Base-by-base conservation (phyloP, 306 rosid species). In the Calophaca sinica region DNA sequence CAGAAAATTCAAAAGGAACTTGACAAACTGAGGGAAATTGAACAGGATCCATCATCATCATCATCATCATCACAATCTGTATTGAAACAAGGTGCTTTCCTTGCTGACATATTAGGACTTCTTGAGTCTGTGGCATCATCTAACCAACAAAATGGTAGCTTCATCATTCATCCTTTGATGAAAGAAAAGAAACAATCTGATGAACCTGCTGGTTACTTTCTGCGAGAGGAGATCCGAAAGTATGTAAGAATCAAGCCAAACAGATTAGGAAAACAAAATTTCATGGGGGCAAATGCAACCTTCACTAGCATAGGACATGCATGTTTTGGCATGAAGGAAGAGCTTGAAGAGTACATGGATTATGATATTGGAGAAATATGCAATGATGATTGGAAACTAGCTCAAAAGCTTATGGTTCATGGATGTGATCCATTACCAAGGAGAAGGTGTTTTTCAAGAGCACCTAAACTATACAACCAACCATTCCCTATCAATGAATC, bases 361-460 rank as follows among this genome's bases (percentile, higher is more conserved):
- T 91, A 91, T 54, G 97, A 91, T 65, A 70, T 89, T 31, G 97
- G 89, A 0, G 96, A 91, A 55, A 72, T 91, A 64, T 91, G 96
- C 81, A 87, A 91, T 2, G 96, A 91, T 68, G 97, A 91, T 66
- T 89, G 97, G 96, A 86, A 80, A 61, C 83, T 87, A 46, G 97
- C 90, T 73, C 97, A 91, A 45, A 87, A 69, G 80, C 88, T 91
- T 0, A 91, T 89, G 94, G 88, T 91, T 83, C 97, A 89, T 59
- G 97, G 94, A 9, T 91, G 97, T 3, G 97, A 91, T 75, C 94
- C 94, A 42, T 75, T 91, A 49, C 97, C 97, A 2, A 84, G 97
- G 49, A 86, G 96, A 70, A 81, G 97, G 69, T 91, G 97, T 73
- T 87, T 89, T 36, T 79, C 92, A 3, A 64, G 77, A 62, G 85